Base-by-base conservation (phyloP, 306 rosid genomes). In the Sophora flavescens region DNA sequence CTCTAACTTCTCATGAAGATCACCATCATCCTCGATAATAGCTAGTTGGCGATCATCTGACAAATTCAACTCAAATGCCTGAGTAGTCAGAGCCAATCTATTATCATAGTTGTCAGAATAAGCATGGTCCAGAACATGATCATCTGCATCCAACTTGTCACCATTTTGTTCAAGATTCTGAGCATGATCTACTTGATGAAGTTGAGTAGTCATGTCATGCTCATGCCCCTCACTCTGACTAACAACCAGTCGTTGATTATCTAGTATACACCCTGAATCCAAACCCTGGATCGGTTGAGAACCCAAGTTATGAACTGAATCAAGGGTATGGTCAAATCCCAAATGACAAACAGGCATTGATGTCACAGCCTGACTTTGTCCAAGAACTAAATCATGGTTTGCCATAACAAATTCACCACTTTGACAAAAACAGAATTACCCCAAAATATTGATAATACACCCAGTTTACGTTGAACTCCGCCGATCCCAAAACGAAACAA, bases 1-100 rank as follows among this genome's bases (percentile, higher is more conserved):
- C 70, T 76, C 87, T 15, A 81, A 70, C 56, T 80, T 87, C 35
- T 69, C 85, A 22, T 83, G 84, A 81, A 80, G 75, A 68, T 78
- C 81, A 12, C 80, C 74, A 54, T 44, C 76, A 48, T 42, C 78
- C 76, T 87, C 88, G 15, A 70, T 63, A 54, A 78, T 77, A 83
- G 54, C 82, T 74, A 83, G 68, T 66, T 81, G 85, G 56, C 62
- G 83, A 82, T 70, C 73, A 61, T 78, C 78, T 2, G 86, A 84
- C 61, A 89, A 68, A 68, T 54, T 81, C 68, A 78, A 22, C 56
- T 75, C 89, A 7, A 78, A 84, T 30, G 68, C 42, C 51, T 67
- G 80, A 74, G 9, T 74, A 2, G 68, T 48, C 7, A 41, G 52
- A 63, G 73, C 74, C 58, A 85, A 81, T 13, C 42, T 45, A 36